Base-by-base conservation (phyloP, 2,329 filamentous ascomycete genomes). In the Daldinia eschscholtzii region DNA sequence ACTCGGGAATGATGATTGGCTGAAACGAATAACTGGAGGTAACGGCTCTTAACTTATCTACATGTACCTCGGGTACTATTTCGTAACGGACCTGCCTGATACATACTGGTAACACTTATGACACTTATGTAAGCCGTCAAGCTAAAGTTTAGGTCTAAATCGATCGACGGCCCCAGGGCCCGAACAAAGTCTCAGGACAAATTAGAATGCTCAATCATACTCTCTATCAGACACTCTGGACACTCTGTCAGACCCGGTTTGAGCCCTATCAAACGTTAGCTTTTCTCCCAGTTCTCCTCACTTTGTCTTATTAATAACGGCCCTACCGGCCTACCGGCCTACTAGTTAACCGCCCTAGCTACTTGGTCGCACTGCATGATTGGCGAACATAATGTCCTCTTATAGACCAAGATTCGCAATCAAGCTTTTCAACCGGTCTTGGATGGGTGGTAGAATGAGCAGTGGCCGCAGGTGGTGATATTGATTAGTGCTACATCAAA, bases 401-500 rank as follows among this genome's bases (percentile, higher is more conserved):
- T 60, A 72, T 65, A 58, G 61, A 72, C 61, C 56, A 55, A 37
- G 58, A 70, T 67, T 65, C 39, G 67, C 70, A 72, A 72, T 68
- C 70, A 70, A 72, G 70, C 67, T 72, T 72, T 72, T 67, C 67
- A 70, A 65, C 70, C 70, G 70, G 67, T 68, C 67, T 63, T 65
- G 15, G 39, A 52, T 64, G 55, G 64, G 58, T 70, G 52, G 69
- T 65, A 60, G 20, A 35, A 39, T 37, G 18, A 15, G 10, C 15
- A 42, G 18, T 57, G 23, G n/a, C 15, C 50, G 67, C 56, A 67
- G 66, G 61, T 59, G 61, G 61, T 42, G 64, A 42, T 15, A 67
- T 53, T 63, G 42, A 60, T 61, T 58, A 46, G n/a, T 70, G 57
- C 64, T 65, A 71, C 69, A 18, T 61, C 64, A 48, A 70, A 61